phyloP scores from a whole-genome alignment of 495 filamentous ascomycete genomes.

The Tetracladium marchalianum region DNA sequence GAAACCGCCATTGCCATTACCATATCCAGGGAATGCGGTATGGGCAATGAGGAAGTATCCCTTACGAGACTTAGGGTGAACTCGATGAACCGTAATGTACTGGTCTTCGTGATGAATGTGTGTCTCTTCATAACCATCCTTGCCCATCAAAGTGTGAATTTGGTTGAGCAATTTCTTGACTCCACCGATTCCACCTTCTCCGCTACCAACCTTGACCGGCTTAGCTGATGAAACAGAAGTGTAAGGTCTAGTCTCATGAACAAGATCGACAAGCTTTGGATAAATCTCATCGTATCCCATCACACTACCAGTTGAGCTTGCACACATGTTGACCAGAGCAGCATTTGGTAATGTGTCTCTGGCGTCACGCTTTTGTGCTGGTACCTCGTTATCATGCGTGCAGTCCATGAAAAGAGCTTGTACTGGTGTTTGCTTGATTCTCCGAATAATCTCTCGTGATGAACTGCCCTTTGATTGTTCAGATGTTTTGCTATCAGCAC shows the following conservation, averaged over 20 bases:
- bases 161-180: conserved; percentile 87
- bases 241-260: conserved; percentile 77
- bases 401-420: conserved; percentile 98
- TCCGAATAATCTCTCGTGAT: conserved; percentile 41
- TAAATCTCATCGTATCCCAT: conserved; percentile 99
- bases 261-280: conserved; percentile 80
- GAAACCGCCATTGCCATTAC: conserved; percentile 66
- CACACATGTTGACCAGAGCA: conserved; percentile 90
- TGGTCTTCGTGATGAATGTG: conserved; percentile 94
- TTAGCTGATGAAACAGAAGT: conserved; percentile 56
- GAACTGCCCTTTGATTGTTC: conserved; percentile 5
- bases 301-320: conserved; percentile 85
- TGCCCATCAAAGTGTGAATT: conserved; percentile 88
- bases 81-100: conserved; percentile 91
- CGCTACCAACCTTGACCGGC: conserved; percentile 47
- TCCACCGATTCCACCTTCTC: conserved; percentile 72
- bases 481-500: conserved; percentile 25
- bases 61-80: conserved; percentile 81
- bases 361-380: conserved; percentile 90
- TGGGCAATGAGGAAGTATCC: conserved; percentile 94
- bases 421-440: conserved; percentile 70
- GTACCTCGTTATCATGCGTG: conserved; percentile 96
- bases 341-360: conserved; percentile 94
- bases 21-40: conserved; percentile 84
- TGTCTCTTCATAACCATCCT: conserved; percentile 87